Evolutionary conservation across 305 asterid species (phyloP), one percentile per base, ranked within the genome.

Genomic region (Andrographis paniculata): DNA sequence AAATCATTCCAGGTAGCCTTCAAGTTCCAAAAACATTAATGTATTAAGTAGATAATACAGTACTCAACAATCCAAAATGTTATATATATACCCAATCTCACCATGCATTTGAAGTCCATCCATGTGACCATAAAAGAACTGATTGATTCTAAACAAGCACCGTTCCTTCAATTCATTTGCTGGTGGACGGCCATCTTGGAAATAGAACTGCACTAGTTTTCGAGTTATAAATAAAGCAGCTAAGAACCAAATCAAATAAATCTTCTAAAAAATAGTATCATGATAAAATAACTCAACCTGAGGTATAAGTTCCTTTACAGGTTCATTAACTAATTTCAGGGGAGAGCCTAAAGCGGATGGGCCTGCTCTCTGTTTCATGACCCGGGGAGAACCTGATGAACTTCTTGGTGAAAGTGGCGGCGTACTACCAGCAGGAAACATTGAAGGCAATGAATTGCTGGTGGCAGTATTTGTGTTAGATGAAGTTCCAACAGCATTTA

Each of bases 321-420:
- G 91, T 68, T 87, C 99, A 53, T 73, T 81, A 75, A 79, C 72
- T 64, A 82, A 55, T 77, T 82, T 87, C 75, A 87, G 80, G 68
- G 99, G 73, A 52, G 99, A 92, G 50, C 95, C 75, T 59, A 92
- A 71, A 42, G 69, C 67, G 44, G 96, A 84, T 23, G 85, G 96
- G 48, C 95, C 94, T 50, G 76, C 69, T 76, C 94, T 79, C 38
- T 76, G 96, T 72, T 79, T 91, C 62, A 63, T 62, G 51, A 73
- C 55, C 66, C 99, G 86, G 42, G 99, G 99, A 16, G 96, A 91
- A 37, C 94, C 96, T 30, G 93, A 66, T 49, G 95, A 91, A 58
- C 94, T 85, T 75, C 95, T 73, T 6, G 94, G 94, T 40, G 96
- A 92, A 61, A 92, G 99, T 43, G 99, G 99, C 20, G 99, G 99